phyloP scores from a whole-genome alignment of 2,329 filamentous ascomycete genomes.

The Monosporascus sp. region DNA sequence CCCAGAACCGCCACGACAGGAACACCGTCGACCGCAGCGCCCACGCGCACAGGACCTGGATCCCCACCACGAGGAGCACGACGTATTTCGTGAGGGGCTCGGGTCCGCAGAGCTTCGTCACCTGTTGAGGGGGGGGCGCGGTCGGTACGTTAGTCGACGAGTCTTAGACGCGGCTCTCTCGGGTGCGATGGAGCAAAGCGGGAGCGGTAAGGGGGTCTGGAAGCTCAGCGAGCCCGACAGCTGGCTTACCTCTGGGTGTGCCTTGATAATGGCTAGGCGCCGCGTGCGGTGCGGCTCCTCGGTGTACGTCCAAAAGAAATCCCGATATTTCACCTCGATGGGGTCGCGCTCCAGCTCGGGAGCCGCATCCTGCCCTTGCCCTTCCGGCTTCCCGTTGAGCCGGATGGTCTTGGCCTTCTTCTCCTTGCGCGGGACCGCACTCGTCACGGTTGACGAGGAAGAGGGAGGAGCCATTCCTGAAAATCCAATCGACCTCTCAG shows the following conservation, averaged over 20 bases:
- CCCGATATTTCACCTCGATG: slow-evolving; percentile 40
- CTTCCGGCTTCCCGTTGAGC: slow-evolving; percentile 16
- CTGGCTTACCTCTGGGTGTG: slow-evolving; percentile 76
- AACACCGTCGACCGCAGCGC: slow-evolving; percentile 72
- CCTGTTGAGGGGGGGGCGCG: slow-evolving; percentile 41
- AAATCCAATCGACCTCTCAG: background rate
- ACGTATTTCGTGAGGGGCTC: slow-evolving; percentile 95
- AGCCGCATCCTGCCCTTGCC: slow-evolving; percentile 6
- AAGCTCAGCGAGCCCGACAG: background rate
- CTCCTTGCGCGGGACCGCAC: slow-evolving; percentile 7
- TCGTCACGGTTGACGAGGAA: slow-evolving; percentile 23
- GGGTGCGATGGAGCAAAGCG: slow-evolving; percentile 11
- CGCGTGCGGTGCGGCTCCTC: slow-evolving; percentile 94
- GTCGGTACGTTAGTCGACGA: background rate
- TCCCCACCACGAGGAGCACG: slow-evolving; percentile 73
- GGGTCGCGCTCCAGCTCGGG: slow-evolving; percentile 29
- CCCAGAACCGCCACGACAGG: slow-evolving; percentile 78
- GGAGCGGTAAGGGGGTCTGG: slow-evolving; percentile 1
- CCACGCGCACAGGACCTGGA: slow-evolving; percentile 76
- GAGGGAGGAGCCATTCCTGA: slow-evolving; percentile 21
- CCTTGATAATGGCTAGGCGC: slow-evolving; percentile 92
- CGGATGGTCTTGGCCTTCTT: slow-evolving; percentile 19
- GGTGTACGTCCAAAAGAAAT: slow-evolving; percentile 98
- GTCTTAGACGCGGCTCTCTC: too few relatives aligned
- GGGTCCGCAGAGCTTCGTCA: slow-evolving; percentile 93